Base-by-base conservation (phyloP, 2,329 filamentous ascomycete genomes). In the Ascosphaera aggregata region DNA sequence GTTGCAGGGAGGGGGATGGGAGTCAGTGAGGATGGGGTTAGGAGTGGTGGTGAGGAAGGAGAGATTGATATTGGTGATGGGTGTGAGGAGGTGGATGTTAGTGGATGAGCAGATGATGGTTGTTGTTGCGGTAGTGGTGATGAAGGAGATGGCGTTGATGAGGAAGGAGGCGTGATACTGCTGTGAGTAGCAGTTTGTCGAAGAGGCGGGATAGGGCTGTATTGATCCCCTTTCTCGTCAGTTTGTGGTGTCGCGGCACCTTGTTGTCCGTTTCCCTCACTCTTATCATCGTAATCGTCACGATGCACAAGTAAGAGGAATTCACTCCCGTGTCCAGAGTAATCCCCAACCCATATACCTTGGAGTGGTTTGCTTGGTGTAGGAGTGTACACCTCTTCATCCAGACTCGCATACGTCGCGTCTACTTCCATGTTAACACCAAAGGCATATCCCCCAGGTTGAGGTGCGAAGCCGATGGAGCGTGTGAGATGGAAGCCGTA, bases 291-390 rank as follows among this genome's bases (percentile, higher is more conserved):
- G 22, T 61, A 15, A 20, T 67, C 63, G 31, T 77, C 73, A 0
- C 73, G 73, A 50, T 98, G 89, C 47, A 82, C 64, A 36, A 95
- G 62, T 9, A 91, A 62, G 3, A 95, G 51, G 41, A 94, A 93
- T 54, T 95, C 86, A 53, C 78, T 85, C 1, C 85, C 84, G 48
- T 95, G 85, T 0, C 71, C 73, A 18, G 73, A 77, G 50, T 93
- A 94, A 53, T 94, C 85, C 1, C 85, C 85, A 13, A 84, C 77
- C 79, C 81, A 95, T 20, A 98, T 81, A 0, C 86, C 86, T 44
- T 82, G 73, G 63, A 76, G 94, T 0, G 84, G 85, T 52, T 84
- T 86, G 40, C 74, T 65, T 8, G 60, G 54, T 0, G 84, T 92
- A 0, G 86, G 82, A 0, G 73, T 89, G 52, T 92, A 94, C n/a